These are phyloP conservation scores for Limonium bicolor DNA, from an alignment of 148 eudicot genomes.

Conservation along the genomic window DNA sequence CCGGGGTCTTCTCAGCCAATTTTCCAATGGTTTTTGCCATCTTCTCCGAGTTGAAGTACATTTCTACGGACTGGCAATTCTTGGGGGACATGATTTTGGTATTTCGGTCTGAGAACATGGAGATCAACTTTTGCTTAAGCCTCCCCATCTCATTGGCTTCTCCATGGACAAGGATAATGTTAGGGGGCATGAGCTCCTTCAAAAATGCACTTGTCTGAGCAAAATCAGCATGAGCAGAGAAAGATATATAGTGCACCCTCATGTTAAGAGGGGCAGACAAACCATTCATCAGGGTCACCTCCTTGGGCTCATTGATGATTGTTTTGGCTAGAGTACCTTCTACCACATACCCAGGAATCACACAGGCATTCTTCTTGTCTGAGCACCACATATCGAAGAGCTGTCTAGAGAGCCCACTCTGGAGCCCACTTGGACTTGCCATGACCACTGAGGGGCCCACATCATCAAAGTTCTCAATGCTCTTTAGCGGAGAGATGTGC, in stretches of 20 bases:
- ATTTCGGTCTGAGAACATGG: slow-evolving; percentile 54
- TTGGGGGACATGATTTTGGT: slow-evolving; percentile 65
- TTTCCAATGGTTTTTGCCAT: slow-evolving; percentile 81
- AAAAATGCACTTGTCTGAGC: slow-evolving; percentile 72
- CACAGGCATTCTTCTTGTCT: slow-evolving; percentile 81
- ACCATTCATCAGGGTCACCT: slow-evolving; percentile 80
- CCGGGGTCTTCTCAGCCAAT: slow-evolving; percentile 74
- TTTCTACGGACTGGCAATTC: slow-evolving; percentile 82
- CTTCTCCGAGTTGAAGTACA: slow-evolving; percentile 79
- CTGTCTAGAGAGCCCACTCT: slow-evolving; percentile 87
- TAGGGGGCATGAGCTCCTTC: slow-evolving; percentile 89
- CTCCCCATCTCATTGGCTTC: slow-evolving; percentile 91
- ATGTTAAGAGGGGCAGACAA: slow-evolving; percentile 73
- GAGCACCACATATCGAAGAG: slow-evolving; percentile 89
- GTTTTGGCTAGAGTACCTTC: slow-evolving; percentile 88
- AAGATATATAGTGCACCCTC: slow-evolving; percentile 82
- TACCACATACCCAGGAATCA: slow-evolving; percentile 87
- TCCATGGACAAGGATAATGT: slow-evolving; percentile 84
- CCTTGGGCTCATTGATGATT: slow-evolving; percentile 83
- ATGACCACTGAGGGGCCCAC: slow-evolving; percentile 89
- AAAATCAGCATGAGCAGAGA: slow-evolving; percentile 93
- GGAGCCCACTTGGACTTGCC: slow-evolving; percentile 89
- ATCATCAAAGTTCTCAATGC: slow-evolving; percentile 65
- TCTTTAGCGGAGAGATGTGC: slow-evolving; percentile 65
- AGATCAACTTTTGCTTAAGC: slow-evolving; percentile 68